Conservation (phyloP, 371 early-diverging fungal species). For the Lichtheimia ramosa region DNA sequence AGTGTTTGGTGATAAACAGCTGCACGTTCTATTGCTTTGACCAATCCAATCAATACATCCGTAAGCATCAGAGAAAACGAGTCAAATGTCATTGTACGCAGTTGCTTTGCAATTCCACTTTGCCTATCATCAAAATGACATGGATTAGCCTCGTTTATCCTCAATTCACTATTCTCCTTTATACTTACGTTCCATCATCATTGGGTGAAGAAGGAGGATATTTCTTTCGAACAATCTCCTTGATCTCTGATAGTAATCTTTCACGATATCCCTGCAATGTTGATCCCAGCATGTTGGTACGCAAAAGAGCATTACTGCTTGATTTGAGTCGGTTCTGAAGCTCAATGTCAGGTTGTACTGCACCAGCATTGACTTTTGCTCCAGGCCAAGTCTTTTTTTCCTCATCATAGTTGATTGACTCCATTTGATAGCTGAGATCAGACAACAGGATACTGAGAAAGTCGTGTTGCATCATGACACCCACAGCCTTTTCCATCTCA, state of each 20-base stretch:
- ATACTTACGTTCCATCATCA: slow-evolving; percentile 10
- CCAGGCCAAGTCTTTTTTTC: slow-evolving; percentile 2
- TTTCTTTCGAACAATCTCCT: slow-evolving; percentile 73
- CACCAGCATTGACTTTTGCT: not conserved
- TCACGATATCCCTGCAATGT: slow-evolving; percentile 78
- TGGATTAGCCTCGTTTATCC: not conserved
- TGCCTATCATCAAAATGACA: slow-evolving; percentile 1
- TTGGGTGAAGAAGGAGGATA: slow-evolving; percentile 7
- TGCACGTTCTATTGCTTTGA: slow-evolving; percentile 62
- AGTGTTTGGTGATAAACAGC: slow-evolving; percentile 63
- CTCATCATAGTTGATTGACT: slow-evolving; percentile 27
- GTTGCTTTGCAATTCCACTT: slow-evolving; percentile 38
- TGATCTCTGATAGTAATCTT: slow-evolving; percentile 70
- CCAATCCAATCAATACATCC: slow-evolving; percentile 66
- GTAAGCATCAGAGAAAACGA: slow-evolving; percentile 76
- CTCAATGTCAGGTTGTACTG: slow-evolving; percentile 33
- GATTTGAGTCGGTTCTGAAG: slow-evolving; percentile 64
- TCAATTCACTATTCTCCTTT: not conserved
- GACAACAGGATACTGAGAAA: slow-evolving; percentile 60
- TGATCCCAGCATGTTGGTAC: slow-evolving; percentile 64
- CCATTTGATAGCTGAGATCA: slow-evolving; percentile 53
- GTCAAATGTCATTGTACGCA: slow-evolving; percentile 78
- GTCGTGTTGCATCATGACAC: slow-evolving; percentile 74
- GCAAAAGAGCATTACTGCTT: slow-evolving; percentile 71
- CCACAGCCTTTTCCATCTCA: slow-evolving; percentile 68